These are phyloP conservation scores for Xylogone sp. DNA, from an alignment of 2,329 filamentous ascomycete species.

Conservation along the genomic window DNA sequence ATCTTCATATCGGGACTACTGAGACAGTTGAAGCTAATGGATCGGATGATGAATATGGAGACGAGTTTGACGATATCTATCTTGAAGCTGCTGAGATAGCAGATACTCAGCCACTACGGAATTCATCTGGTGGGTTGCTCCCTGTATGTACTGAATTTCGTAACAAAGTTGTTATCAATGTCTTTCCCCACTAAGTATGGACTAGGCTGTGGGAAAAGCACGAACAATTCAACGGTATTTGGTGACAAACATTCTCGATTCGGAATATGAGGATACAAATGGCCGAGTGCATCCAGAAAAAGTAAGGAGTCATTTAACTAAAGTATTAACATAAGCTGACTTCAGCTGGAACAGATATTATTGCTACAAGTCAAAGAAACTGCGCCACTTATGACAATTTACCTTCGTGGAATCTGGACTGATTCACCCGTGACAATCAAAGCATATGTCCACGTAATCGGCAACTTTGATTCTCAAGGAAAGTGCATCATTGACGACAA, in stretches of 20 bases:
- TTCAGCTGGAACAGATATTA: constrained; percentile 57
- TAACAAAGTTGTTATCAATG: constrained; percentile 21
- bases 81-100: constrained; percentile 72
- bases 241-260: constrained; percentile 69
- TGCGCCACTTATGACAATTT: constrained; percentile 62
- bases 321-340: not conserved
- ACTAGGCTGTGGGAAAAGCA: constrained; percentile 62
- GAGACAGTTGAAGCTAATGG: constrained; percentile 39
- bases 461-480: constrained; percentile 64
- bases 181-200: constrained; percentile 63
- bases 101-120: constrained; percentile 61
- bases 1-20: not conserved
- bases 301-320: constrained; percentile 43
- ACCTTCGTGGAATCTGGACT: constrained; percentile 81
- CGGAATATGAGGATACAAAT: constrained; percentile 61
- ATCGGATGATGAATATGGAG: constrained; percentile 72
- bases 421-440: constrained; percentile 72
- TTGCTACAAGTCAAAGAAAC: constrained; percentile 76
- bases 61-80: constrained; percentile 61
- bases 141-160: constrained; percentile 49
- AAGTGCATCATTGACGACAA: constrained; percentile 80
- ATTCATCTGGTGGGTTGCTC: constrained; percentile 29
- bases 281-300: constrained; percentile 65
- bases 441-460: constrained; percentile 83
- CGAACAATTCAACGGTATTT: constrained; percentile 84